A percentile compares a stretch with the other conserved stretches of the same genome.
phyloP scores from a whole-genome alignment of 2,329 filamentous ascomycete genomes.

The Aspergillus pseudoviridinutans region DNA sequence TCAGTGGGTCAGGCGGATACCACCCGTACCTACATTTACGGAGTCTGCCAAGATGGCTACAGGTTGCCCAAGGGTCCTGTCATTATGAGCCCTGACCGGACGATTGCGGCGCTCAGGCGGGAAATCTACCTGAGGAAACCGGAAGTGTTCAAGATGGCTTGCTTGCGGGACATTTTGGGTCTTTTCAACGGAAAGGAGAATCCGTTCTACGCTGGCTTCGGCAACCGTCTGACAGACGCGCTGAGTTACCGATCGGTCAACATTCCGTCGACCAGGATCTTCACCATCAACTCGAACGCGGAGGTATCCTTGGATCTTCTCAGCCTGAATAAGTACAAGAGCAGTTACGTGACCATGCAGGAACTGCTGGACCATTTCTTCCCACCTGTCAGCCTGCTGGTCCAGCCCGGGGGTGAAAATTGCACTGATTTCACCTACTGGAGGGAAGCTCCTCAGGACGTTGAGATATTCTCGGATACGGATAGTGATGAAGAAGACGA shows the following conservation, averaged over 20 bases:
- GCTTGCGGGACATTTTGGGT: slow-evolving; percentile 85
- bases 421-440: slow-evolving; percentile 98
- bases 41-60: slow-evolving; percentile 83
- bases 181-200: slow-evolving; percentile 73
- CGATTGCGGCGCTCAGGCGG: slow-evolving; percentile 84
- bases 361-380: slow-evolving; percentile 99
- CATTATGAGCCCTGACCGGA: slow-evolving; percentile 91
- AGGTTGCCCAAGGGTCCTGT: slow-evolving; percentile 84
- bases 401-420: slow-evolving; percentile 85
- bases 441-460: slow-evolving; percentile 76
- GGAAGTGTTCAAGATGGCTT: slow-evolving; percentile 99
- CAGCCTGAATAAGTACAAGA: slow-evolving; percentile 89
- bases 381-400: slow-evolving; percentile 79
- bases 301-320: slow-evolving; percentile 90
- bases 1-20: slow-evolving; percentile 91
- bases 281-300: slow-evolving; percentile 97
- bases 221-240: slow-evolving; percentile 93
- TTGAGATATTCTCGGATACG: slow-evolving; percentile 85
- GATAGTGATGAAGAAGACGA: slow-evolving; percentile 57
- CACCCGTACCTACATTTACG: slow-evolving; percentile 83
- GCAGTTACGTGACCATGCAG: slow-evolving; percentile 94
- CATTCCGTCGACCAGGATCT: slow-evolving; percentile 89
- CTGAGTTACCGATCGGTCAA: slow-evolving; percentile 94
- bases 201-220: slow-evolving; percentile 95
- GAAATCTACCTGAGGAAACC: slow-evolving; percentile 95